Percentiles rank a stretch among this genome's conserved stretches.
Conservation (phyloP, 2,329 filamentous ascomycete genomes). For the Escovopsis weberi region DNA sequence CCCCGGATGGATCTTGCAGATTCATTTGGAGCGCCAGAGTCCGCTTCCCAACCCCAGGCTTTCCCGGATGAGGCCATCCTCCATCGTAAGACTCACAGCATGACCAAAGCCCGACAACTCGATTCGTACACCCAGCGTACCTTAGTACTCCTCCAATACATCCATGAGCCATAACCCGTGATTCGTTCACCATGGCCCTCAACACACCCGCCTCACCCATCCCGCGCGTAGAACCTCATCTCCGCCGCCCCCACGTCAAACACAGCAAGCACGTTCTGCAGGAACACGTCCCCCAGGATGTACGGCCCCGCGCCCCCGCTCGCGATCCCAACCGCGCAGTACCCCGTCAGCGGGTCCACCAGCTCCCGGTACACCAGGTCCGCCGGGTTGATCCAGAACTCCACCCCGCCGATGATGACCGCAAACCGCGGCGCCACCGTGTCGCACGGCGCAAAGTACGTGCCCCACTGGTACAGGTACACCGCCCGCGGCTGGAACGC, state of each 20-base stretch:
- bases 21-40: too few species aligned
- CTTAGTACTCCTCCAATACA: too few species aligned
- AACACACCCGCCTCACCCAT: neutral
- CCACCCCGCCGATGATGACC: slow-evolving; percentile 26
- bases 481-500: slow-evolving; percentile 31
- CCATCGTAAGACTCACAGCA: too few species aligned
- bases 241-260: slow-evolving; percentile 32
- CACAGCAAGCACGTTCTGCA: slow-evolving; percentile 35
- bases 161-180: too few species aligned
- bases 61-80: too few species aligned
- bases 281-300: slow-evolving; percentile 34
- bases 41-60: too few species aligned
- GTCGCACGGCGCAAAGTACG: slow-evolving; percentile 35
- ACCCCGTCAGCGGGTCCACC: slow-evolving; percentile 28
- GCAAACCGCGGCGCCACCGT: slow-evolving; percentile 31
- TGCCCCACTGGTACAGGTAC: slow-evolving; percentile 31
- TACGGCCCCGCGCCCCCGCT: slow-evolving; percentile 31
- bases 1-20: too few species aligned
- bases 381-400: slow-evolving; percentile 32
- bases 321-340: slow-evolving; percentile 33
- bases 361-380: slow-evolving; percentile 32
- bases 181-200: too few species aligned
- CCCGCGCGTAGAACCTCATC: slow-evolving; percentile 28
- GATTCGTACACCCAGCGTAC: too few species aligned
- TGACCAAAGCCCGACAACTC: too few species aligned